These are phyloP conservation scores for Diaporthe australafricana DNA, from an alignment of 2,329 filamentous ascomycete genomes.

Conservation along the genomic window DNA sequence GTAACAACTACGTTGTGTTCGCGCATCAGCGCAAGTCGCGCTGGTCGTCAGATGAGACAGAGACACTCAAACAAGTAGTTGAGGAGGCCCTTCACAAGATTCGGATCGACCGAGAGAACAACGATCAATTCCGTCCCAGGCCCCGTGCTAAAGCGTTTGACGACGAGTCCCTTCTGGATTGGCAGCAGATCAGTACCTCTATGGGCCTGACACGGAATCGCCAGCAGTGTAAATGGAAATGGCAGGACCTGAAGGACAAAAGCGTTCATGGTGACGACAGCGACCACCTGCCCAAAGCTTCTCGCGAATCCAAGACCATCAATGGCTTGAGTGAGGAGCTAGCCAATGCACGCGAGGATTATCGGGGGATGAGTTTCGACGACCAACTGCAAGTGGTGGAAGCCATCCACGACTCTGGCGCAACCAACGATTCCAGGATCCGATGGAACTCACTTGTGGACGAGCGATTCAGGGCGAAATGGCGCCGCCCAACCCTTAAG, in stretches of 20 bases:
- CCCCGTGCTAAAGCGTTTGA: conserved; percentile 47
- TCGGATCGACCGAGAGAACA: conserved; percentile 50
- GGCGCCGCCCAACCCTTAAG: conserved; percentile 51
- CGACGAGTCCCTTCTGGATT: conserved; percentile 70
- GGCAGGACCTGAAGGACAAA: conserved; percentile 61
- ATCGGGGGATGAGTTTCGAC: conserved; percentile 54
- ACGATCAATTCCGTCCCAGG: conserved; percentile 37
- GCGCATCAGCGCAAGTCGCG: conserved; percentile 61
- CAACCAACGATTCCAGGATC: conserved; percentile 57
- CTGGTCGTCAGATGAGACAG: conserved; percentile 74
- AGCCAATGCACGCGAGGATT: conserved; percentile 56
- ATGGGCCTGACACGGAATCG: conserved; percentile 73
- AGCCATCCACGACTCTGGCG: conserved; percentile 56
- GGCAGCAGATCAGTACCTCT: conserved; percentile 71
- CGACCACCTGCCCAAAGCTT: conserved; percentile 36
- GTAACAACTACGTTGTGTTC: conserved; percentile 73
- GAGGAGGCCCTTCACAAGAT: conserved; percentile 63
- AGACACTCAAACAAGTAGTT: conserved; percentile 63
- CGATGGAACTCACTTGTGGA: conserved; percentile 60
- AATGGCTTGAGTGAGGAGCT: conserved; percentile 53
- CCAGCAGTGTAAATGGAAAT: conserved; percentile 77
- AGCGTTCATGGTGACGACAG: conserved; percentile 39
- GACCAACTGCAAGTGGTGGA: conserved; percentile 59
- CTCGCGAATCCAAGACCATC: conserved; percentile 42
- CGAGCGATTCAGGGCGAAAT: conserved; percentile 52